Evolutionary conservation across 768 basidiomycete species (phyloP).

Genomic region (Collybiopsis luxurians): DNA sequence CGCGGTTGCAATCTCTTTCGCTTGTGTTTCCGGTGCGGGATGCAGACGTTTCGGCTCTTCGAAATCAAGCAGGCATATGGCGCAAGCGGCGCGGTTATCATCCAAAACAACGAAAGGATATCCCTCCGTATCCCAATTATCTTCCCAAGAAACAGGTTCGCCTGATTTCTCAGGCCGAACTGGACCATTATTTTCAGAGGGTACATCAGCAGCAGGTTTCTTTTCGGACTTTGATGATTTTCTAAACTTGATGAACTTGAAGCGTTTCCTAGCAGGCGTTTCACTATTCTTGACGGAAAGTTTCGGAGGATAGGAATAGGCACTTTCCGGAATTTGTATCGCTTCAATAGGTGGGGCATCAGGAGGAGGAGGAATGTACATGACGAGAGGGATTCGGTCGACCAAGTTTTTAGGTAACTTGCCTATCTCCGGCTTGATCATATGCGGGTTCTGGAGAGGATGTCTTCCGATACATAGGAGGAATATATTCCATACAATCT

Average conservation of each 20-base stretch:
- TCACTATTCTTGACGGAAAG: conserved; percentile 17
- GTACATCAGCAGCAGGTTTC: background rate
- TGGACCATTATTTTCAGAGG: conserved; percentile 6
- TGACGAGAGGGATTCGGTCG: conserved; percentile 77
- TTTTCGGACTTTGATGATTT: conserved; percentile 21
- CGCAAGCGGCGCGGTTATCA: conserved; percentile 80
- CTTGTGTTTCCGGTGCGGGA: conserved; percentile 15
- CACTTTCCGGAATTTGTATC: conserved; percentile 43
- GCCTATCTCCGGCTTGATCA: conserved; percentile 76
- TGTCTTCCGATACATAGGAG: conserved; percentile 78
- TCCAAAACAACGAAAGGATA: conserved; percentile 83
- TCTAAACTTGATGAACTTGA: conserved; percentile 46
- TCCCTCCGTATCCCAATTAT: conserved; percentile 71
- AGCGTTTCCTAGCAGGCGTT: conserved; percentile 40
- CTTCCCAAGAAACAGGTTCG: conserved; percentile 63
- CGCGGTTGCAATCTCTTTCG: background rate
- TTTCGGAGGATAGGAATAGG: conserved; percentile 65
- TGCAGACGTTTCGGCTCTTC: conserved; percentile 58
- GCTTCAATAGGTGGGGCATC: conserved; percentile 31
- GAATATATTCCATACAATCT: conserved; percentile 79
- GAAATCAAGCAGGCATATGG: conserved; percentile 84
- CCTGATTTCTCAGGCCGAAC: conserved; percentile 10
- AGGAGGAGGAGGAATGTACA: conserved; percentile 82
- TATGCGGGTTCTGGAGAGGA: conserved; percentile 69
- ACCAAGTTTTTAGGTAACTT: conserved; percentile 71